Evolutionary conservation across 768 basidiomycete genomes (phyloP).

Genomic region (Pluteus cervinus): DNA sequence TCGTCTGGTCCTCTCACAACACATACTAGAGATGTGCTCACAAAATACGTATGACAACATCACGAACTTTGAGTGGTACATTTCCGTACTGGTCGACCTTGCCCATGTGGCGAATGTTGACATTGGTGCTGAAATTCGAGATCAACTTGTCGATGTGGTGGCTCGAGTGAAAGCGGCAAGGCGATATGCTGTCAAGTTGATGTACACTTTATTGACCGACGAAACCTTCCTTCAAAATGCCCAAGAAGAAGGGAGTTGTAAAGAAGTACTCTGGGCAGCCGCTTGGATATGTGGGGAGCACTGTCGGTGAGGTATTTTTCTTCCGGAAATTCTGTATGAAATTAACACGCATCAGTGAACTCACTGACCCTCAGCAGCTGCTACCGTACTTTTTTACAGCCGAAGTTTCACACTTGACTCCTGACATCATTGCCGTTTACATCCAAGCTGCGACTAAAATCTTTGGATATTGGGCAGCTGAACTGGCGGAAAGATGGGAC

Average conservation of each 20-base stretch:
- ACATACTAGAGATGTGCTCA: constrained; percentile 84
- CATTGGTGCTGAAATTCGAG: constrained; percentile 70
- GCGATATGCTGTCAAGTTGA: constrained; percentile 75
- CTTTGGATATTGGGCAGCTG: constrained; percentile 80
- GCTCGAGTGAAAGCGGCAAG: constrained; percentile 75
- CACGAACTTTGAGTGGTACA: constrained; percentile 94
- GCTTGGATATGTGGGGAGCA: constrained; percentile 98
- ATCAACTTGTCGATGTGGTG: constrained; percentile 83
- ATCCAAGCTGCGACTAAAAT: constrained; percentile 82
- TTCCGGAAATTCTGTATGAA: not conserved
- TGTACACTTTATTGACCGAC: constrained; percentile 78
- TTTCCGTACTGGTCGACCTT: constrained; percentile 90
- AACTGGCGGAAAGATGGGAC: constrained; percentile 73
- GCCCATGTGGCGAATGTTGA: constrained; percentile 81
- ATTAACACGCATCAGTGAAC: constrained; percentile 43
- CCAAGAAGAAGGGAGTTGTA: constrained; percentile 65
- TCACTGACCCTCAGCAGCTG: constrained; percentile 72
- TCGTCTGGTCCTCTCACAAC: constrained; percentile 73
- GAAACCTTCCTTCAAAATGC: constrained; percentile 66
- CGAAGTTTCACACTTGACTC: constrained; percentile 45
- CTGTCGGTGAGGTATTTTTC: constrained; percentile 56
- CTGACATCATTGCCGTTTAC: constrained; percentile 71
- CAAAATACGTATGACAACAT: constrained; percentile 82
- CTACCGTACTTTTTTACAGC: constrained; percentile 64
- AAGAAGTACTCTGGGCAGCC: constrained; percentile 87